Evolutionary conservation across 176 grass and related monocot genomes (phyloP), one percentile per base, ranked within the genome.

Genomic region (Melocanna baccifera): DNA sequence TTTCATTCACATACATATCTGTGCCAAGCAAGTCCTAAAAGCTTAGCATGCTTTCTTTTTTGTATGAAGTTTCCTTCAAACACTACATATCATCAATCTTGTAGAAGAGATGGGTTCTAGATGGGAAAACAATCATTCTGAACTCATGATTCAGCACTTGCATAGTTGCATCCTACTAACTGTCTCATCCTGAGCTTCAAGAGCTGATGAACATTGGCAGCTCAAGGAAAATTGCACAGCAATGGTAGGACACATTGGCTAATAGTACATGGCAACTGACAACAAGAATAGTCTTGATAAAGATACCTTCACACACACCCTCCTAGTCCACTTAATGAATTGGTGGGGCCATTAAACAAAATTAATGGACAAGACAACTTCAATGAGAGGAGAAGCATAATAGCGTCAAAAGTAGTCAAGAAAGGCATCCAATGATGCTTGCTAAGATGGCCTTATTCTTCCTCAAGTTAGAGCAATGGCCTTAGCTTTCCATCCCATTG

Each of bases 351-450:
- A 72, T 75, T 66, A 57, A 73, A 52, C 81, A 73, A 71, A 20
- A 36, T 57, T 13, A 65, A 11, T 63, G 53, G 45, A 23, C 84
- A 73, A 51, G 88, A 90, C 79, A 83, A 79, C 66, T 83, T 71
- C 79, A 74, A 79, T 41, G 57, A 84, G 67, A 67, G 58, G 20
- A 73, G 62, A 53, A 63, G 74, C 5, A 16, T n/a, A 50, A 41
- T 73, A 30, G 58, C 73, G 79, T 82, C 58, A 83, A 83, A 78
- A 59, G 67, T 36, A 58, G 79, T 78, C 79, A 90, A 86, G 79
- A 90, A 86, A 86, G 84, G 67, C 79, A 83, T 79, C 84, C 84
- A 68, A 87, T 86, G 79, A 78, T 86, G 67, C 67, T 74, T 75
- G 67, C 73, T 52, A 90, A 83, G 73, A 73, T 64, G 72, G 53